Evolutionary conservation across 108 stramenopile species (phyloP).

Genomic region (Pseudonitzschia delicatissima): DNA sequence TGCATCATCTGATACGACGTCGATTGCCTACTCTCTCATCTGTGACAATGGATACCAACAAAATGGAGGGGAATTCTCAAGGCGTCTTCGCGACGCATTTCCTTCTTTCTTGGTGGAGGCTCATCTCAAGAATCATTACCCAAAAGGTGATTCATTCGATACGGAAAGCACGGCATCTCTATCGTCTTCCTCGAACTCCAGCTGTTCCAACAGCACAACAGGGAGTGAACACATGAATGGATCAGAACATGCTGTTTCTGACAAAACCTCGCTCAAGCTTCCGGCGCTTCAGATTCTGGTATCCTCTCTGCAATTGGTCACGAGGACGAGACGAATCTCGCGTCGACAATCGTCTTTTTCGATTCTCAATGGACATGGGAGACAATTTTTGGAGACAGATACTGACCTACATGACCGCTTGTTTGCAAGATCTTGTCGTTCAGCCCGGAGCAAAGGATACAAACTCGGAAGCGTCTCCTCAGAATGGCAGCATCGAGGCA

Average conservation of each 20-base stretch:
- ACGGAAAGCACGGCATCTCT: background rate
- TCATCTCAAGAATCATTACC: too few relatives aligned
- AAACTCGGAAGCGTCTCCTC: background rate
- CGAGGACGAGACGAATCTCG: background rate
- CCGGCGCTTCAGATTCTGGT: conserved; percentile 9
- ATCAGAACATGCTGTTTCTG: background rate
- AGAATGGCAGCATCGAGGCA: background rate
- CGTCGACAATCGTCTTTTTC: background rate
- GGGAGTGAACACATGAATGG: background rate
- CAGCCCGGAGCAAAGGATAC: background rate
- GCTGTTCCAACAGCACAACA: background rate
- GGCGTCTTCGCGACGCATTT: background rate
- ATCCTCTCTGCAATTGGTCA: conserved; percentile 13
- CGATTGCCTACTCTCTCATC: background rate
- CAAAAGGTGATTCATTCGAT: too few relatives aligned
- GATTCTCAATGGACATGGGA: background rate
- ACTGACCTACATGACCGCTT: conserved; percentile 1
- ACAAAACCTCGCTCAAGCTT: background rate
- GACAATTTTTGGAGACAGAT: conserved; percentile 6
- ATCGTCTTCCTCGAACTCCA: background rate
- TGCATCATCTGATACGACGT: background rate
- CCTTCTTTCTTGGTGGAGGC: background rate
- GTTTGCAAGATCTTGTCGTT: background rate
- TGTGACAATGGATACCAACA: background rate
- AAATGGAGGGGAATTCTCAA: background rate